Percentiles rank a stretch among this genome's conserved stretches.
phyloP scores from a whole-genome alignment of 306 rosid species.

The Ceratonia siliqua region DNA sequence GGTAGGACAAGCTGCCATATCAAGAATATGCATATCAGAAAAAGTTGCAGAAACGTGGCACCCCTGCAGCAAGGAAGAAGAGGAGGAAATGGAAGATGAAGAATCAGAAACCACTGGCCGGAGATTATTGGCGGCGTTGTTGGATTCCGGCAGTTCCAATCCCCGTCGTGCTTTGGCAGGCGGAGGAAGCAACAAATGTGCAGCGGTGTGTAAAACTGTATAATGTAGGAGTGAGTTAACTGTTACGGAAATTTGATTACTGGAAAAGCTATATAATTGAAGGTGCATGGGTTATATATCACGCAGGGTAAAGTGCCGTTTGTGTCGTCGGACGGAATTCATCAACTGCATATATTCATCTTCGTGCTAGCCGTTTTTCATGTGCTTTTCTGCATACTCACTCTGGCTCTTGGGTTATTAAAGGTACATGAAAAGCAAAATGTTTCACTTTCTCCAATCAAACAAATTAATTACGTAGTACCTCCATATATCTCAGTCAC shows the following conservation, averaged over 20 bases:
- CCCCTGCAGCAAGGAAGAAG: slow-evolving; percentile 49
- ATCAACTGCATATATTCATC: slow-evolving; percentile 71
- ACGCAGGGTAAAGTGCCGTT: slow-evolving; percentile 60
- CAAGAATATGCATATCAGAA: slow-evolving; percentile 64
- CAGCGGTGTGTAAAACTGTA: not conserved
- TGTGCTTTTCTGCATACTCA: slow-evolving; percentile 55
- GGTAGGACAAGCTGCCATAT: slow-evolving; percentile 65
- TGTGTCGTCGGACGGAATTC: slow-evolving; percentile 61
- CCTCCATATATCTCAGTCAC: not conserved
- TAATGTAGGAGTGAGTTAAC: too few species aligned
- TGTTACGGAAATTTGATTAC: too few species aligned
- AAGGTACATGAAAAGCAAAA: slow-evolving; percentile 46
- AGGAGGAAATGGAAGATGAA: not conserved
- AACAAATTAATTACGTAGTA: too few species aligned
- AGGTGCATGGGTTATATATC: not conserved
- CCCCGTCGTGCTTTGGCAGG: slow-evolving; percentile 50
- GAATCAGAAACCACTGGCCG: slow-evolving; percentile 22
- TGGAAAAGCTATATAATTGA: not conserved
- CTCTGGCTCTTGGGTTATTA: slow-evolving; percentile 56
- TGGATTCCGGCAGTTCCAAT: not conserved
- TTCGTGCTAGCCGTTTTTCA: slow-evolving; percentile 64
- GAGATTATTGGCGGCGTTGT: slow-evolving; percentile 40
- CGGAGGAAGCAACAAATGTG: slow-evolving; percentile 46
- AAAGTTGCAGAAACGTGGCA: slow-evolving; percentile 68
- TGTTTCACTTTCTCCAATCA: not conserved